Evolutionary conservation across 495 filamentous ascomycete species (phyloP).

Genomic region (Jackrogersella minutella): DNA sequence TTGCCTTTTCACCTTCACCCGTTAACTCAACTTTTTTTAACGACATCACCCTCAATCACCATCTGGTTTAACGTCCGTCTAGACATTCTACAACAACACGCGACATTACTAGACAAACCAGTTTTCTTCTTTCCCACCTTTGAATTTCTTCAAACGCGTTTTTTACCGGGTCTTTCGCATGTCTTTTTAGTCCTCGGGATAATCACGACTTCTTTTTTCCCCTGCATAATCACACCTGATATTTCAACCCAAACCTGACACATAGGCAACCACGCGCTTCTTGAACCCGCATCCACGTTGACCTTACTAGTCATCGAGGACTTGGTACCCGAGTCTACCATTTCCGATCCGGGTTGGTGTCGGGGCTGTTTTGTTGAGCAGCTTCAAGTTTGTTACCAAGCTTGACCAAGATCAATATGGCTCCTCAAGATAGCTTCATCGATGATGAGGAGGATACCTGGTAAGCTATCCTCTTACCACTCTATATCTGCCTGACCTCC

Average conservation of each 20-base stretch:
- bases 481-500: neutral
- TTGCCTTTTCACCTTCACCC: slow-evolving; percentile 43
- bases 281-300: neutral
- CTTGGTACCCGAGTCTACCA: neutral
- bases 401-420: slow-evolving; percentile 56
- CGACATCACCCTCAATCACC: slow-evolving; percentile 32
- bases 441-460: slow-evolving; percentile 96
- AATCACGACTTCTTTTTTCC: slow-evolving; percentile 15
- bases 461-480: slow-evolving; percentile 57
- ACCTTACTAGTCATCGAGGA: neutral
- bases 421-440: slow-evolving; percentile 93
- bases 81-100: slow-evolving; percentile 4
- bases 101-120: neutral
- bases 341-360: slow-evolving; percentile 7
- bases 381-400: slow-evolving; percentile 21
- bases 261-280: slow-evolving; percentile 29
- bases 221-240: slow-evolving; percentile 39
- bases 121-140: neutral
- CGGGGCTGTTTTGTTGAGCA: slow-evolving; percentile 15
- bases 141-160: slow-evolving; percentile 22
- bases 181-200: slow-evolving; percentile 23
- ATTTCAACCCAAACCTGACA: slow-evolving; percentile 37
- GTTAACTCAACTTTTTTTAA: too few species aligned
- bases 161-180: slow-evolving; percentile 21
- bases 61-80: slow-evolving; percentile 30